These are phyloP conservation scores for Linnemannia elongata DNA, from an alignment of 192 early-diverging fungal species.

Conservation along the genomic window DNA sequence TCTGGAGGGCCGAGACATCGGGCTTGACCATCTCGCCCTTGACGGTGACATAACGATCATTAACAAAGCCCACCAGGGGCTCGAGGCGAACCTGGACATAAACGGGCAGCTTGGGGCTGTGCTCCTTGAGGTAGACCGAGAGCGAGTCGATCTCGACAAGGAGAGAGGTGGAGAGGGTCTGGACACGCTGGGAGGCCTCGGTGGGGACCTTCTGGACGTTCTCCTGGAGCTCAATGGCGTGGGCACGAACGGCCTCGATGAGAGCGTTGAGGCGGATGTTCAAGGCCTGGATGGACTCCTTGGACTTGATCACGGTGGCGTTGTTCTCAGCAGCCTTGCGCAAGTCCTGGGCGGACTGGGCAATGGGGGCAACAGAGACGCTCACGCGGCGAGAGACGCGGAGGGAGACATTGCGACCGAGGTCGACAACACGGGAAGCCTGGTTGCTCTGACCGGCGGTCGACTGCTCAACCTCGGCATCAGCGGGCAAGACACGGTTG, in stretches of 20 bases:
- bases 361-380: slow-evolving; percentile 39
- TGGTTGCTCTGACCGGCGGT: slow-evolving; percentile 47
- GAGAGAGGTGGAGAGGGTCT: slow-evolving; percentile 32
- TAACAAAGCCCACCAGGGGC: slow-evolving; percentile 63
- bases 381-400: slow-evolving; percentile 53
- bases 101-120: slow-evolving; percentile 59
- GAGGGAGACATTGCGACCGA: slow-evolving; percentile 47
- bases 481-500: slow-evolving; percentile 52
- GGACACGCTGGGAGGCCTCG: slow-evolving; percentile 49
- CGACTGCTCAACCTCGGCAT: slow-evolving; percentile 33
- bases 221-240: slow-evolving; percentile 57
- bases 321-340: slow-evolving; percentile 54
- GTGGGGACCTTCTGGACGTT: slow-evolving; percentile 44
- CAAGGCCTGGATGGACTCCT: slow-evolving; percentile 44
- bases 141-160: slow-evolving; percentile 57
- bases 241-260: slow-evolving; percentile 38
- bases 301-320: slow-evolving; percentile 51
- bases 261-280: slow-evolving; percentile 43
- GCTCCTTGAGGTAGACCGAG: slow-evolving; percentile 61
- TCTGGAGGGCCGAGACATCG: slow-evolving; percentile 64
- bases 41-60: slow-evolving; percentile 64
- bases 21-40: slow-evolving; percentile 59
- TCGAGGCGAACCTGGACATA: slow-evolving; percentile 60
- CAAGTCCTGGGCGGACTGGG: slow-evolving; percentile 39
- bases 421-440: slow-evolving; percentile 51